Base-by-base conservation (phyloP, 2,329 filamentous ascomycete species). In the Ascomycota sp. region DNA sequence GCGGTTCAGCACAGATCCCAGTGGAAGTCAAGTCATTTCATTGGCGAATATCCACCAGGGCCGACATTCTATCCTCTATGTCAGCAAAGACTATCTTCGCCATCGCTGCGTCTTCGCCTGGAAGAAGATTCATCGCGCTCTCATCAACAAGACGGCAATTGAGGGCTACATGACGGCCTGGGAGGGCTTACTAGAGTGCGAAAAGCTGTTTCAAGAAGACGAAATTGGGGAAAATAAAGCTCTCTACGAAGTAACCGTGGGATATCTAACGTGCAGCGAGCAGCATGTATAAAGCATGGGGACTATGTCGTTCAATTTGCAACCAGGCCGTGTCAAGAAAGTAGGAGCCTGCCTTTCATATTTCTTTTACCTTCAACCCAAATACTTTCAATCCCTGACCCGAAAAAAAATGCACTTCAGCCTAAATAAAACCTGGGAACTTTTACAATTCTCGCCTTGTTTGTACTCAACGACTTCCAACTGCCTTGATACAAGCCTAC, bases 41-140 rank as follows among this genome's bases (percentile, higher is more conserved):
- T 19, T 33, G 23, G 31, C 31, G 12, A 30, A 30, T 23, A 23
- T 33, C 19, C 27, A 30, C 27, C 31, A 33, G 23, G 31, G 31
- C 19, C 27, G 15, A 7, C 31, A 33, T 25, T 26, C 19, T 8
- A 13, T 23, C 8, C 28, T 33, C 19, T 33, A 22, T n/a, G 31
- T 33, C 7, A 12, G 9, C 21, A 25, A 30, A 20, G n/a, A 5
- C 8, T 33, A 30, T 20, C 15, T 33, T 7, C 23, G 28, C 17
- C 23, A 30, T 11, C 27, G 31, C n/a, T 33, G 31, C 25, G 27
- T 30, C 5, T 33, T 30, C 25, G 31, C 31, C 8, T 33, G 31
- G 31, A 23, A 24, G n/a, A 33, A 33, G 31, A 8, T 22, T 23
- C 31, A 33, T 20, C 15, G 31, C 9, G 31, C 31, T 9, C 7